phyloP scores from a whole-genome alignment of 2,329 filamentous ascomycete genomes.

The Neurospora sp. region DNA sequence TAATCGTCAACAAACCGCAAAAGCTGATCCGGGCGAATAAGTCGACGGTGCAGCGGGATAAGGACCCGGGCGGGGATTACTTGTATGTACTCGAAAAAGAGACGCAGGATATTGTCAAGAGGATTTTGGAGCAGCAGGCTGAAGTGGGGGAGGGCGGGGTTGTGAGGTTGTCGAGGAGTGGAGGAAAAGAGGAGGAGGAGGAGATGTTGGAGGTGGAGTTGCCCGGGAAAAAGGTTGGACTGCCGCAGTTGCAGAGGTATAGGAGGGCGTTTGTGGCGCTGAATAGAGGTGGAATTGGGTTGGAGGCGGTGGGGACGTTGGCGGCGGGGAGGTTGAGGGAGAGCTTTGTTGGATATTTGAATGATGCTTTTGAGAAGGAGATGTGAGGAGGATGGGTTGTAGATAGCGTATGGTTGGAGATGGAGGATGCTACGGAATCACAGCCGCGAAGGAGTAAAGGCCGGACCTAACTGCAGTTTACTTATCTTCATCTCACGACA shows the following conservation, averaged over 20 bases:
- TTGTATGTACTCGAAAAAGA: conserved; percentile 70
- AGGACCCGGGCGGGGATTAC: conserved; percentile 61
- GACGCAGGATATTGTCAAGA: conserved; percentile 66
- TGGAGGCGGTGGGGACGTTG: conserved; percentile 45
- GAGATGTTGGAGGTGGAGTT: conserved; percentile 52
- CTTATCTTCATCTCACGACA: neutral
- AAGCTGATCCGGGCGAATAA: conserved; percentile 64
- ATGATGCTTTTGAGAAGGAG: conserved; percentile 53
- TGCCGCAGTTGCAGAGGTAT: conserved; percentile 69
- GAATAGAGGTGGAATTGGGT: conserved; percentile 59
- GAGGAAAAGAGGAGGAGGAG: conserved; percentile 22
- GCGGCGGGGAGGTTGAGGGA: conserved; percentile 45
- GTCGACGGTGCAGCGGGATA: conserved; percentile 55
- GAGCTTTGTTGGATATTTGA: conserved; percentile 57
- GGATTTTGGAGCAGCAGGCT: conserved; percentile 57
- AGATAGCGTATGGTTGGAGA: neutral
- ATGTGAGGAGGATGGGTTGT: conserved; percentile 24
- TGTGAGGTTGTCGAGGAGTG: conserved; percentile 36
- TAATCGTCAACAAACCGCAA: conserved; percentile 51
- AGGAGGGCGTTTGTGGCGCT: conserved; percentile 67
- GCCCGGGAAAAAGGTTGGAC: conserved; percentile 53
- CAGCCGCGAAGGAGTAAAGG: neutral
- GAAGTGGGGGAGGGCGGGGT: conserved; percentile 54
- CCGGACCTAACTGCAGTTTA: neutral
- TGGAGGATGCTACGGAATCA: neutral